Base-by-base conservation (phyloP, 208 protist genomes). In the Crithidia expoeki region DNA sequence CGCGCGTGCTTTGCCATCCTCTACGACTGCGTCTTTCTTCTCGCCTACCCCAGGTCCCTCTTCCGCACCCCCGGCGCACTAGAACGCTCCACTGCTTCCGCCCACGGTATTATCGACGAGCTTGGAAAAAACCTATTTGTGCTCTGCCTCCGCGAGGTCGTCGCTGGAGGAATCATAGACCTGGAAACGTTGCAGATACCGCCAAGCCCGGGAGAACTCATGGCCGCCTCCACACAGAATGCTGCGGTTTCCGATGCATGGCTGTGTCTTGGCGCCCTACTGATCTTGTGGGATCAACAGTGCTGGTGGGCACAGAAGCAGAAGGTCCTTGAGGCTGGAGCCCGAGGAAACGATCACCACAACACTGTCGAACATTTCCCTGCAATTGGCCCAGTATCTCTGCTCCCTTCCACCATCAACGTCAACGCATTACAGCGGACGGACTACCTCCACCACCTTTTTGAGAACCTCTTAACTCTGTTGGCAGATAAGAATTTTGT, bases 1-100 rank as follows among this genome's bases (percentile, higher is more conserved):
- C 74, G 85, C 17, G 80, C 85, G 27, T 72, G 75, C 50, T 77
- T 88, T 25, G 69, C 75, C 19, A 62, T 90, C 57, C 42, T 90
- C 2, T 80, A 84, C 33, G 73, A 84, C 62, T 63, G 60, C 30
- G 46, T 74, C 12, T 71, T 78, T 21, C 60, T 80, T 16, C 44
- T 47, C 4, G 58, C 68, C 25, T 74, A 74, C 42, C 36, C 51
- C 11, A 19, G 17, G 27, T 74, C 68, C 38, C 68, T 74, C 55
- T 61, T 67, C 55, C 68, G 60, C n/a, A 36, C 68, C 6, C 53
- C 19, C n/a, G 0, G 5, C 0, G 38, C 27, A 25, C 46, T 40
- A 4, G 4, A 10, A 23, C 7, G 2, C 28, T 11, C 42, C 32
- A 19, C 60, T 1, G n/a, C 19, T 21, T 27, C 17, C 14, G 44